These are phyloP conservation scores for Pulveroboletus sp. DNA, from an alignment of 768 basidiomycete species.

Conservation along the genomic window DNA sequence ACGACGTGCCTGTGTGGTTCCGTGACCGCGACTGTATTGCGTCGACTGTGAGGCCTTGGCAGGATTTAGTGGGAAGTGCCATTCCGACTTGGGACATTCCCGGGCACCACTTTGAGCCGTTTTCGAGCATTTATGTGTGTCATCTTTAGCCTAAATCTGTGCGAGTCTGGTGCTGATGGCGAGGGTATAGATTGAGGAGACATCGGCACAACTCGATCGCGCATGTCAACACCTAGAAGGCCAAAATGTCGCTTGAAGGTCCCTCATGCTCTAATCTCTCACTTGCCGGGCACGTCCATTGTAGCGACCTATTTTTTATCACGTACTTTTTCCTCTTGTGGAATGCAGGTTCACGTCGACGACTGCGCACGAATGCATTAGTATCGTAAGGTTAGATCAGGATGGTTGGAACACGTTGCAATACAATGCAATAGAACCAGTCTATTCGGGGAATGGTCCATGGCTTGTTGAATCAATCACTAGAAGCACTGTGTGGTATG, in stretches of 20 bases:
- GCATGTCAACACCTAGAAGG: slow-evolving; percentile 18
- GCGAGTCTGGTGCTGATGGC: background rate
- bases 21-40: slow-evolving; percentile 39
- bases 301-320: too few species aligned
- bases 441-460: too few species aligned
- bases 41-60: slow-evolving; percentile 45
- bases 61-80: slow-evolving; percentile 33
- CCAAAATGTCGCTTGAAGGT: background rate
- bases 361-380: background rate
- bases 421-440: too few species aligned
- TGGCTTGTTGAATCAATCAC: too few species aligned
- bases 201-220: slow-evolving; percentile 22
- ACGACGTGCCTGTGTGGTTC: slow-evolving; percentile 51
- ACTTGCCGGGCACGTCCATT: background rate
- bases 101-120: slow-evolving; percentile 65
- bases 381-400: too few species aligned
- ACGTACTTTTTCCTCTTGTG: background rate
- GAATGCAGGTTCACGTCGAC: background rate
- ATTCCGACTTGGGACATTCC: slow-evolving; percentile 55
- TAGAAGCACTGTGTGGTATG: too few species aligned
- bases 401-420: too few species aligned
- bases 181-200: slow-evolving; percentile 14
- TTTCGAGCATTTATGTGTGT: slow-evolving; percentile 50
- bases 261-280: too few species aligned
- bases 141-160: background rate